These are phyloP conservation scores for Gnomoniopsis sp. DNA, from an alignment of 2,329 filamentous ascomycete genomes.

Conservation along the genomic window DNA sequence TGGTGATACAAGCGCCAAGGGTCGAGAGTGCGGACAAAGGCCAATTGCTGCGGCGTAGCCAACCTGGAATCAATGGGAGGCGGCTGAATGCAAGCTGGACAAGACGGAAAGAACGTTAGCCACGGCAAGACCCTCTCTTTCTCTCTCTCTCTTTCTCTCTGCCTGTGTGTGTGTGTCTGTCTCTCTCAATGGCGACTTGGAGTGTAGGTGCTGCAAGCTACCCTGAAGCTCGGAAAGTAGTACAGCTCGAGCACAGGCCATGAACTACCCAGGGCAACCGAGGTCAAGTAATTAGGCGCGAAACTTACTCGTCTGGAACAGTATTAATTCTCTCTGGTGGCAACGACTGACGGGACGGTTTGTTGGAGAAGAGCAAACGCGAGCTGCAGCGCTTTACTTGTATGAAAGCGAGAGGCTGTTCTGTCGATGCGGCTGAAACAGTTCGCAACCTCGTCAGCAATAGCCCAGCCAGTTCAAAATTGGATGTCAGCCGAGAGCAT, in stretches of 20 bases:
- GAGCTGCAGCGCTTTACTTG: neutral
- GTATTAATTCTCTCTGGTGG: neutral
- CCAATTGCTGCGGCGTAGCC: neutral
- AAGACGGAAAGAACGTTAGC: neutral
- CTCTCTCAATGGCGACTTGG: neutral
- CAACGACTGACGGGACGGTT: too few relatives aligned
- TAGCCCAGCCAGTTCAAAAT: neutral
- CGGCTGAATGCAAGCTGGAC: neutral
- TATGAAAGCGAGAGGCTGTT: neutral
- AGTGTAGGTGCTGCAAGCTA: neutral
- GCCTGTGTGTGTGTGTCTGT: too few relatives aligned
- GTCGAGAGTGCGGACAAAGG: slow-evolving; percentile 12
- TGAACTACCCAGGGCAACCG: neutral
- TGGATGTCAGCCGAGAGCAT: neutral
- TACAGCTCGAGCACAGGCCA: neutral
- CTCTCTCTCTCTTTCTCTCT: neutral
- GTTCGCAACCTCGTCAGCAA: neutral
- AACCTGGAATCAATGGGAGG: neutral
- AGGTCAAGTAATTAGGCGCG: neutral
- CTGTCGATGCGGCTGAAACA: neutral
- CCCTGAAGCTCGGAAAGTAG: neutral
- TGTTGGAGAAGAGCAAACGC: neutral
- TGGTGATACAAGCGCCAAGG: neutral
- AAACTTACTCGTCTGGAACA: neutral
- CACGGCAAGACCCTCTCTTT: neutral